Conservation (phyloP, 2,329 filamentous ascomycete genomes). For the Botrytis galanthina region DNA sequence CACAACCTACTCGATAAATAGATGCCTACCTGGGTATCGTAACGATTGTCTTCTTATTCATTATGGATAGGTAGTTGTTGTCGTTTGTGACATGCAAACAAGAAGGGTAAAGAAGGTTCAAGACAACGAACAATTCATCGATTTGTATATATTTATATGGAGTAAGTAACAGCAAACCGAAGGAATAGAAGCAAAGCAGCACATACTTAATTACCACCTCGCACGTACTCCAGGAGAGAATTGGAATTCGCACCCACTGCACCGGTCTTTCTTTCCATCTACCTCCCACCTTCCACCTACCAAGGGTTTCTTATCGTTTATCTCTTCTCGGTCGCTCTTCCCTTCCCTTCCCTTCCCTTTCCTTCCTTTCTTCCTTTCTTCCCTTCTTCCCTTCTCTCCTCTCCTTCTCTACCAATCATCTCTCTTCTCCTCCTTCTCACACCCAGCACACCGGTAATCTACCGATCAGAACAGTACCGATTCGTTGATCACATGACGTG, state of each 20-base stretch:
- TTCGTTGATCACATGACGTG: not conserved
- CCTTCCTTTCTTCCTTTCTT: too few species aligned
- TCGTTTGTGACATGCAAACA: not conserved
- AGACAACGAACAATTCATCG: not conserved
- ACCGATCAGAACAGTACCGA: not conserved
- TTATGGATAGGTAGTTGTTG: not conserved
- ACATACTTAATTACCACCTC: not conserved
- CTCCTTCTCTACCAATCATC: not conserved
- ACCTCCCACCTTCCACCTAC: not conserved
- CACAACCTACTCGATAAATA: not conserved
- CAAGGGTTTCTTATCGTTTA: not conserved
- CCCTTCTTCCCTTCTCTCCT: not conserved
- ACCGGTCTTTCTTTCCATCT: not conserved
- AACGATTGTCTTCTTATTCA: not conserved
- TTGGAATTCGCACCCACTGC: not conserved
- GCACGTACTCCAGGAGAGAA: not conserved
- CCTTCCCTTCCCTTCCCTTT: not conserved
- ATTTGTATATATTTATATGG: not conserved
- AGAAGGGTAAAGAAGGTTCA: not conserved
- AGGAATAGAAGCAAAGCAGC: not conserved
- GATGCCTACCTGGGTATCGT: too few species aligned
- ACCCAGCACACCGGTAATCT: not conserved
- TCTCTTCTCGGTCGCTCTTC: not conserved
- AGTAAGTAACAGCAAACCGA: not conserved
- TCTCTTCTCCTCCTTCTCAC: not conserved